Evolutionary conservation across 331 rosid species (phyloP).

Genomic region (Acacia concinna): DNA sequence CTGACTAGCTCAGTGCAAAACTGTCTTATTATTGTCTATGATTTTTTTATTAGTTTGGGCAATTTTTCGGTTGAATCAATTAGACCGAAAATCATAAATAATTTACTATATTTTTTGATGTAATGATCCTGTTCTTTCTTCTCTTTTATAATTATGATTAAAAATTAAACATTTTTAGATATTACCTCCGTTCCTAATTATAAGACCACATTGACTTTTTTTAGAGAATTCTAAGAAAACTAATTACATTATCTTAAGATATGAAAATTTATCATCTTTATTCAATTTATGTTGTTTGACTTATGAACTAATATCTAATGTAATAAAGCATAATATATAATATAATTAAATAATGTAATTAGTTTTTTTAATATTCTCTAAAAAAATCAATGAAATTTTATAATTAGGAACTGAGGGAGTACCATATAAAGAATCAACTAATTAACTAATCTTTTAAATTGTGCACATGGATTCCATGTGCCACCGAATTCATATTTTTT

Average conservation of each 20-base stretch:
- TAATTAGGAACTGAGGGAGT: no score
- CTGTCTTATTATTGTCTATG: not conserved
- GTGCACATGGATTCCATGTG: conserved; percentile 22
- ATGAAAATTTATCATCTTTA: no score
- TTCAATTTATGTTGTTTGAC: no score
- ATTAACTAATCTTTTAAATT: not conserved
- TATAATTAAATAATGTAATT: no score
- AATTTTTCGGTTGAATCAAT: not conserved
- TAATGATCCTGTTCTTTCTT: not conserved
- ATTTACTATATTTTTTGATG: not conserved
- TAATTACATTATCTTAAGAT: no score
- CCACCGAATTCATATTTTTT: conserved; percentile 7
- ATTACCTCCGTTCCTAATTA: no score
- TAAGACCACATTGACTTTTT: no score
- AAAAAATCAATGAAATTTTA: no score
- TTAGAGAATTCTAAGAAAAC: no score
- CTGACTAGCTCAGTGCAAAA: not conserved
- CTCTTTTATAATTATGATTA: not conserved
- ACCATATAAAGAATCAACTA: not conserved
- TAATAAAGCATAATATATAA: no score
- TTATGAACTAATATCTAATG: no score
- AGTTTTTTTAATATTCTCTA: no score
- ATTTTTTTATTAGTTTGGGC: not conserved
- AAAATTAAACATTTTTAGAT: not conserved
- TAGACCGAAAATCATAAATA: not conserved